A percentile compares a stretch with the other conserved stretches of the same genome.
Conservation (phyloP, 2,329 filamentous ascomycete species). For the Beauveria bassiana region DNA sequence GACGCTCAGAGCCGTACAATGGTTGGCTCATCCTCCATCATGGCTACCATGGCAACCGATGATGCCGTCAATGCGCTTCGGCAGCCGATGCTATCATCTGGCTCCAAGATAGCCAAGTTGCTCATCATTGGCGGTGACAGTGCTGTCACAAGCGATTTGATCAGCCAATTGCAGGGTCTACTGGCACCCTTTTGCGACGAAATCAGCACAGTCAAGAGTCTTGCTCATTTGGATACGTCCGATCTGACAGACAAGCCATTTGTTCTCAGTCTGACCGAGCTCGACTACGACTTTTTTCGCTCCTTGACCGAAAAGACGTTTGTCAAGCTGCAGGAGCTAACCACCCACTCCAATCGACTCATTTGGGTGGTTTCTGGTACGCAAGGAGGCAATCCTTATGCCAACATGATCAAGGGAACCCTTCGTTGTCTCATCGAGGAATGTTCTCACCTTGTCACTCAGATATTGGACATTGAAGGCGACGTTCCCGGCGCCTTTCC, state of each 20-base stretch:
- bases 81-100: not conserved
- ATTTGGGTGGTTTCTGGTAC: not conserved
- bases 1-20: not conserved
- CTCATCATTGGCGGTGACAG: not conserved
- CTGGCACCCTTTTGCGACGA: not conserved
- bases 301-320: not conserved
- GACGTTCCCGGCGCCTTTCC: not conserved
- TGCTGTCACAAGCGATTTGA: not conserved
- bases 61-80: not conserved
- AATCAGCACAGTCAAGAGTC: not conserved
- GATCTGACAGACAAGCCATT: not conserved
- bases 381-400: not conserved
- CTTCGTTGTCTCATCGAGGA: not conserved
- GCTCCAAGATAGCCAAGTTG: not conserved
- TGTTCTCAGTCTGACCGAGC: not conserved
- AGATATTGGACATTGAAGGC: not conserved
- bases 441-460: not conserved
- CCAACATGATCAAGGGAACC: constrained; percentile 2
- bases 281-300: not conserved
- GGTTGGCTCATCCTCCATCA: not conserved
- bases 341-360: not conserved
- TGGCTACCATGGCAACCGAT: not conserved
- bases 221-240: not conserved
- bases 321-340: not conserved
- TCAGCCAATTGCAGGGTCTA: not conserved